Evolutionary conservation across 2,329 filamentous ascomycete genomes (phyloP).

Genomic region (Ophiocordyceps camponoti-saundersi): DNA sequence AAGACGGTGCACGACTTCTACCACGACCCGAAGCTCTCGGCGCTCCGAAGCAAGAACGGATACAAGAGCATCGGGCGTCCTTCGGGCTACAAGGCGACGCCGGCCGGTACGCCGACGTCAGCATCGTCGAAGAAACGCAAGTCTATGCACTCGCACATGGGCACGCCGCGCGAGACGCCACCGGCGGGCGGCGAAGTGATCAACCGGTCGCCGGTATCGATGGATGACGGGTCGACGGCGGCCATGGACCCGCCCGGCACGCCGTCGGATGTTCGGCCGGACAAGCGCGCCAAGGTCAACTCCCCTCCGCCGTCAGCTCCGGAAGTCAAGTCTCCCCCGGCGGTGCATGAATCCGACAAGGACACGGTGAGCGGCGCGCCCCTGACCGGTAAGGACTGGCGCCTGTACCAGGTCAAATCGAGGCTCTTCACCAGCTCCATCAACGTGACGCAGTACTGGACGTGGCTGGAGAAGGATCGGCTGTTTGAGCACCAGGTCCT

Average conservation of each 20-base stretch:
- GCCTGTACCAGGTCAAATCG: constrained; percentile 34
- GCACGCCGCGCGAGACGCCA: constrained; percentile 12
- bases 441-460: constrained; percentile 37
- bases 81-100: constrained; percentile 23
- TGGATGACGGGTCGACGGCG: not conserved
- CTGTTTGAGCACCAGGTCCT: constrained; percentile 38
- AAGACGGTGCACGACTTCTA: constrained; percentile 36
- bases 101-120: constrained; percentile 8
- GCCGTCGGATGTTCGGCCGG: not conserved
- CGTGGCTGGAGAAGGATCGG: constrained; percentile 23
- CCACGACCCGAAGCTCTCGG: constrained; percentile 33
- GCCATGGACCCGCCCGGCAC: not conserved
- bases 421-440: constrained; percentile 25
- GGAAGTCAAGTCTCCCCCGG: constrained; percentile 2
- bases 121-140: constrained; percentile 15
- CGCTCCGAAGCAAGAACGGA: constrained; percentile 32
- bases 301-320: constrained; percentile 4
- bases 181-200: constrained; percentile 7
- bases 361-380: constrained; percentile 31
- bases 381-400: constrained; percentile 30
- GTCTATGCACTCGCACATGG: constrained; percentile 12
- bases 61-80: constrained; percentile 41
- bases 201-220: constrained; percentile 1
- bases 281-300: constrained; percentile 9
- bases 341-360: constrained; percentile 30